Conservation (phyloP, 768 basidiomycete genomes). For the Asterophora parasitica region DNA sequence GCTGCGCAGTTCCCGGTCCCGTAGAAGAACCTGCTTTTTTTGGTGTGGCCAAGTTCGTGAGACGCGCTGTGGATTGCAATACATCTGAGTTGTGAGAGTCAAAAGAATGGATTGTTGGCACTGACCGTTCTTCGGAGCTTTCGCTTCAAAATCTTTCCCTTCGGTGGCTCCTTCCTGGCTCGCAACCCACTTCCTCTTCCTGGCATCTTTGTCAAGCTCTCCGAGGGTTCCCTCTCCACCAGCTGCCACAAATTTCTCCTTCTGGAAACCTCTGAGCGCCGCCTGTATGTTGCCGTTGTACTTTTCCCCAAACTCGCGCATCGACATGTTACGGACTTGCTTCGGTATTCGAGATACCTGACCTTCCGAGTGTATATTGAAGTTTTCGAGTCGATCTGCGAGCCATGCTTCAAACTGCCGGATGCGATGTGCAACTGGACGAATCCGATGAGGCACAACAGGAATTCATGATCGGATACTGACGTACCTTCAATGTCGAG, state of each 20-base stretch:
- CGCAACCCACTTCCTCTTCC: conserved; percentile 76
- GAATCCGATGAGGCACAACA: background rate
- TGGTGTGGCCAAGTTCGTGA: conserved; percentile 41
- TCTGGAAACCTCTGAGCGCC: conserved; percentile 64
- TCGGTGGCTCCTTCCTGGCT: conserved; percentile 48
- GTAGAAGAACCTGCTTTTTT: conserved; percentile 50
- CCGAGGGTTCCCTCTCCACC: conserved; percentile 45
- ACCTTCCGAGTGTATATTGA: conserved; percentile 70
- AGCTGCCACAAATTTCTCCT: conserved; percentile 50
- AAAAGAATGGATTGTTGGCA: conserved; percentile 2
- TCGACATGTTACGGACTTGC: conserved; percentile 63
- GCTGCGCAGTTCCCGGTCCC: conserved; percentile 50
- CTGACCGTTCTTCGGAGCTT: conserved; percentile 60
- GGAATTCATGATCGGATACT: background rate
- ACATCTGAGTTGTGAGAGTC: background rate
- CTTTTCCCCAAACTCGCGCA: conserved; percentile 75
- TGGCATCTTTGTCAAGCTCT: conserved; percentile 61
- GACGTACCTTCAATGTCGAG: conserved; percentile 72
- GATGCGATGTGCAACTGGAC: conserved; percentile 64
- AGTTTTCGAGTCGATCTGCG: conserved; percentile 66
- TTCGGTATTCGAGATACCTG: conserved; percentile 72
- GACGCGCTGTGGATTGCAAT: conserved; percentile 32
- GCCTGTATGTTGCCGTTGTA: conserved; percentile 74
- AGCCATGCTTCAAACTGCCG: conserved; percentile 76
- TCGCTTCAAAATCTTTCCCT: conserved; percentile 28